Evolutionary conservation across 805 yeast species (phyloP).

Genomic region (Monosporozyma aerobia): DNA sequence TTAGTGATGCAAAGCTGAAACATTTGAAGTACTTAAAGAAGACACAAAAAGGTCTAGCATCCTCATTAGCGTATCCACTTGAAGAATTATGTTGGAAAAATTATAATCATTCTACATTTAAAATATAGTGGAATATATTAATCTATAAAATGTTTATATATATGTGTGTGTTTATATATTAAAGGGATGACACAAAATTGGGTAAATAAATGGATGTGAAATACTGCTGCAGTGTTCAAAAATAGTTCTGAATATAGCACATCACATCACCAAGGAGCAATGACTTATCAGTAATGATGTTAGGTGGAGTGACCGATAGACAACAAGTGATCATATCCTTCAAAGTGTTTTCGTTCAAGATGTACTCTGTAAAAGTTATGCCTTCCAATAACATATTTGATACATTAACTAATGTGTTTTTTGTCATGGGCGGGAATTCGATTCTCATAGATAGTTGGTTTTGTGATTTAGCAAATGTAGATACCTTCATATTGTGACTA

Average conservation of each 20-base stretch:
- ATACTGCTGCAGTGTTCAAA: not conserved
- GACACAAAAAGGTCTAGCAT: not conserved
- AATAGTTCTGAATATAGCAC: conserved; percentile 1
- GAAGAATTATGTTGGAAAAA: too few species aligned
- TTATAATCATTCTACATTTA: too few species aligned
- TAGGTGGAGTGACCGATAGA: conserved; percentile 16
- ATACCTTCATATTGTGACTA: not conserved
- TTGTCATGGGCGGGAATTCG: conserved; percentile 17
- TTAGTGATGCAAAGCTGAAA: not conserved
- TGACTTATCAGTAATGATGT: conserved; percentile 12
- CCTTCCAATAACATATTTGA: conserved; percentile 22
- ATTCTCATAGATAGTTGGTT: conserved; percentile 1
- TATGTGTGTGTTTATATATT: too few species aligned
- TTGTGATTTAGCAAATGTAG: not conserved
- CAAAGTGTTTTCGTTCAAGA: conserved; percentile 14
- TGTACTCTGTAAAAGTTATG: conserved; percentile 14
- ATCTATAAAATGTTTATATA: too few species aligned
- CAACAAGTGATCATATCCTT: conserved; percentile 20
- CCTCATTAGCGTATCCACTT: too few species aligned
- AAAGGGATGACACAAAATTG: not conserved
- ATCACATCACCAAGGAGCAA: conserved; percentile 19
- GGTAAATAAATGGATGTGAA: too few species aligned
- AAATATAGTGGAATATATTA: too few species aligned
- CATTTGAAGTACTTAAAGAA: not conserved
- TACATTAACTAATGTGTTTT: conserved; percentile 14